Percentiles rank a stretch among this genome's conserved stretches.
Conservation (phyloP, 1,139 yeast species). For the Williopsis jadinii region DNA sequence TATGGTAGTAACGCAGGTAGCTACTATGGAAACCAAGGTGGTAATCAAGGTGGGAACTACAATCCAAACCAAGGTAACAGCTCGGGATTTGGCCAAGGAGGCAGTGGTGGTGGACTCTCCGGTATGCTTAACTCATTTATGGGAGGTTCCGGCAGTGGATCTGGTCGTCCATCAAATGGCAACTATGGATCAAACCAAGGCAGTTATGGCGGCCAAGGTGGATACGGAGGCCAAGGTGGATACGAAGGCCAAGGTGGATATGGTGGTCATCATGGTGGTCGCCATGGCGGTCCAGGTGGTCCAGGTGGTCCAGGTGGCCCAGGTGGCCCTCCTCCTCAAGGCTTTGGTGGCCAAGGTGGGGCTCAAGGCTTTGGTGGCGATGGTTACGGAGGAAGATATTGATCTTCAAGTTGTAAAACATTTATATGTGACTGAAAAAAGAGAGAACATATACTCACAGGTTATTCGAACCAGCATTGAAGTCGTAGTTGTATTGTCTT, state of each 20-base stretch:
- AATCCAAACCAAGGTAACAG: background rate
- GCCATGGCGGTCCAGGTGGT: slow-evolving; percentile 17
- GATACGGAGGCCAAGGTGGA: background rate
- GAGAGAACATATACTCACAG: too few species aligned
- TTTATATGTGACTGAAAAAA: background rate
- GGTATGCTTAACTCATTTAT: background rate
- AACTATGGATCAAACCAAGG: background rate
- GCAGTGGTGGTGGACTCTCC: background rate
- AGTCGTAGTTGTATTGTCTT: slow-evolving; percentile 16
- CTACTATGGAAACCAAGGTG: slow-evolving; percentile 2
- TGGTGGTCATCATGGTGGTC: background rate
- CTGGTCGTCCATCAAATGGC: too few species aligned
- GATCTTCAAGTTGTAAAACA: background rate
- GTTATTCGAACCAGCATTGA: slow-evolving; percentile 1
- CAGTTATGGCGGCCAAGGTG: slow-evolving; percentile 1
- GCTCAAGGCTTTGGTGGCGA: slow-evolving; percentile 5
- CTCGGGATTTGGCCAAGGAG: slow-evolving; percentile 1
- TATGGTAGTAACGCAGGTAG: too few species aligned
- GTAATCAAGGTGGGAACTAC: slow-evolving; percentile 1
- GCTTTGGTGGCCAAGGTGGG: slow-evolving; percentile 1
- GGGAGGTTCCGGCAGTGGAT: background rate
- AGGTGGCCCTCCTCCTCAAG: background rate
- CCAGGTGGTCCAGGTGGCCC: background rate
- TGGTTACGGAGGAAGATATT: slow-evolving; percentile 10
- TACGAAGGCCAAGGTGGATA: too few species aligned